phyloP scores from a whole-genome alignment of 768 basidiomycete species.

The Tephrocybe sp. region DNA sequence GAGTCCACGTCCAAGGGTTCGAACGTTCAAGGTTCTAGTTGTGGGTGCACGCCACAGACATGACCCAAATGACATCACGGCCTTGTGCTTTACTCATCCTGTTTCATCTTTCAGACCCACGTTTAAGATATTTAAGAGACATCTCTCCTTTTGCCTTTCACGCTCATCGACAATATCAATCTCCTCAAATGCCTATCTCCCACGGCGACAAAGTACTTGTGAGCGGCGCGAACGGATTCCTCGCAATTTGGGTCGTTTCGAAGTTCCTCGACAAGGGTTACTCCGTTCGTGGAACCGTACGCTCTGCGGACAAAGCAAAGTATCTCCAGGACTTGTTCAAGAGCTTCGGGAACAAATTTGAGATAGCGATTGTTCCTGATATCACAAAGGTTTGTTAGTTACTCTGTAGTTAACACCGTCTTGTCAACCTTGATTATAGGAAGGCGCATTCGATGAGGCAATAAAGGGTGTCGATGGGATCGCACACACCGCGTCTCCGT shows the following conservation, averaged over 20 bases:
- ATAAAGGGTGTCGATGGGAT: constrained; percentile 69
- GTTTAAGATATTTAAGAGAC: too few relatives aligned
- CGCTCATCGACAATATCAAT: too few relatives aligned
- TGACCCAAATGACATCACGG: too few relatives aligned
- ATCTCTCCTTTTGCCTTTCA: too few relatives aligned
- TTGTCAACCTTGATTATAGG: constrained; percentile 30
- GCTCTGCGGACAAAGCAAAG: constrained; percentile 23
- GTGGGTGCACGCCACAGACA: too few relatives aligned
- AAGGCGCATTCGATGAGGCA: constrained; percentile 68
- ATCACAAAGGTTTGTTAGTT: constrained; percentile 19
- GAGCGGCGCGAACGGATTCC: constrained; percentile 29
- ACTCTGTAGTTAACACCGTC: neutral
- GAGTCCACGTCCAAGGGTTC: too few relatives aligned
- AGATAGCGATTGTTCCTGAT: constrained; percentile 25
- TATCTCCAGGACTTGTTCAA: constrained; percentile 21
- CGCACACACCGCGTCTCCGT: constrained; percentile 62
- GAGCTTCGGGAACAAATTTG: constrained; percentile 25
- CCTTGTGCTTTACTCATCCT: too few relatives aligned
- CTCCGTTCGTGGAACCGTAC: constrained; percentile 26
- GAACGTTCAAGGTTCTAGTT: too few relatives aligned
- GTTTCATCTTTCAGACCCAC: too few relatives aligned
- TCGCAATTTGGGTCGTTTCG: constrained; percentile 28
- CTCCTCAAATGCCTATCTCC: too few relatives aligned
- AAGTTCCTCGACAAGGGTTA: constrained; percentile 29
- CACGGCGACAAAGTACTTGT: constrained; percentile 26